phyloP scores from a whole-genome alignment of 345 rosid genomes.

The Salix caprea region DNA sequence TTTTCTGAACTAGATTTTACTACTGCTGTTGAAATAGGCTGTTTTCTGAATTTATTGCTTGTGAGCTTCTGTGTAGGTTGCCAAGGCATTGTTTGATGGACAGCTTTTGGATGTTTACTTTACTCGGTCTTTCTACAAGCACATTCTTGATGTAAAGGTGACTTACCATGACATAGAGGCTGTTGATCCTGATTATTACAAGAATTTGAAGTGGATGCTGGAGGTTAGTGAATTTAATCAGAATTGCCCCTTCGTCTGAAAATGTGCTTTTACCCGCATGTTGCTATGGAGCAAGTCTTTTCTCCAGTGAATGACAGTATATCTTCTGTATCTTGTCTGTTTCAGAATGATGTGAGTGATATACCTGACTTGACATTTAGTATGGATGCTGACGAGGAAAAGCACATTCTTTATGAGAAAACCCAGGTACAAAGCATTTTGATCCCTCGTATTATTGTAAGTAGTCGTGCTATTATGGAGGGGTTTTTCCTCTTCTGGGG shows the following conservation, averaged over 20 bases:
- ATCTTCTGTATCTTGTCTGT: constrained; percentile 7
- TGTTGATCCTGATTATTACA: constrained; percentile 98
- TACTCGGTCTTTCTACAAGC: constrained; percentile 92
- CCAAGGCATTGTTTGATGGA: constrained; percentile 91
- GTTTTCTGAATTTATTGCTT: neutral
- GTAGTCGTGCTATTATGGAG: neutral
- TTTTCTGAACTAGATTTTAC: constrained; percentile 6
- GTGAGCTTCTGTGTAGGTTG: constrained; percentile 52
- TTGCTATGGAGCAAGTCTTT: neutral
- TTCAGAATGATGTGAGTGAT: constrained; percentile 84
- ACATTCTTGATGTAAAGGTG: constrained; percentile 91
- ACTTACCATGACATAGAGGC: constrained; percentile 99
- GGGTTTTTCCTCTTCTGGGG: neutral
- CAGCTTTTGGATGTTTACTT: constrained; percentile 97
- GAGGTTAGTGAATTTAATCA: constrained; percentile 55
- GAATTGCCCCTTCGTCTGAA: neutral
- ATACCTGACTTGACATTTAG: constrained; percentile 91
- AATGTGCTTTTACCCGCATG: neutral
- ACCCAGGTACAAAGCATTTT: constrained; percentile 52
- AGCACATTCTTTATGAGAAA: constrained; percentile 90
- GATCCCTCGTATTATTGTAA: neutral
- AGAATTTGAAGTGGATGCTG: constrained; percentile 91
- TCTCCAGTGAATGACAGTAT: neutral
- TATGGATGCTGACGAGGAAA: constrained; percentile 97
- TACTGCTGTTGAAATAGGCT: neutral